Evolutionary conservation across 2,329 filamentous ascomycete species (phyloP).

Genomic region (Fusarium denticulatum): DNA sequence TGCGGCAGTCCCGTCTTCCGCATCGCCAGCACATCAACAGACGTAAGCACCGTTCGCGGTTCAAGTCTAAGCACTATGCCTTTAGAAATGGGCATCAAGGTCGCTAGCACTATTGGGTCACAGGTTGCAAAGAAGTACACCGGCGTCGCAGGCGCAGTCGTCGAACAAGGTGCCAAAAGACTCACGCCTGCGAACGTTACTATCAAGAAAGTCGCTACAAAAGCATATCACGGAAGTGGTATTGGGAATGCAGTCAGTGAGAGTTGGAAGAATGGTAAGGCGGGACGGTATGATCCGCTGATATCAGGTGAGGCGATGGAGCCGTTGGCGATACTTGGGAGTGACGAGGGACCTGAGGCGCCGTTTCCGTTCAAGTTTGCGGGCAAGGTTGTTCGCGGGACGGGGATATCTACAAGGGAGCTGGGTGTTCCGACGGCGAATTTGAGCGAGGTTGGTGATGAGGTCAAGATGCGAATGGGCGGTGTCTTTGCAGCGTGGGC

Average conservation of each 20-base stretch:
- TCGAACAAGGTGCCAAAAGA: slow-evolving; percentile 54
- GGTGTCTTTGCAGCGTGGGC: slow-evolving; percentile 76
- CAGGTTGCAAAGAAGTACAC: slow-evolving; percentile 57
- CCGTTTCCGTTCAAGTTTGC: slow-evolving; percentile 65
- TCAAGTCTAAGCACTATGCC: slow-evolving; percentile 73
- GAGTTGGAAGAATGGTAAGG: slow-evolving; percentile 52
- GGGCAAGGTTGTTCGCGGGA: slow-evolving; percentile 59
- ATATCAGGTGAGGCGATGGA: slow-evolving; percentile 46
- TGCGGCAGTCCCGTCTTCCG: slow-evolving; percentile 75
- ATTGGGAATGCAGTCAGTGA: slow-evolving; percentile 43
- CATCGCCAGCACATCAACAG: slow-evolving; percentile 72
- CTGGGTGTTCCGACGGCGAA: slow-evolving; percentile 65
- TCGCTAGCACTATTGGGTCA: slow-evolving; percentile 61
- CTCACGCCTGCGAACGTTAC: slow-evolving; percentile 44
- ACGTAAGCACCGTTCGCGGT: slow-evolving; percentile 69
- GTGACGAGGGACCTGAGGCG: slow-evolving; percentile 60
- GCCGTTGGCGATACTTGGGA: slow-evolving; percentile 54
- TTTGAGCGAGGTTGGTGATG: slow-evolving; percentile 61
- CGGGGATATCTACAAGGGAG: slow-evolving; percentile 51
- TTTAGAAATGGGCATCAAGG: slow-evolving; percentile 70
- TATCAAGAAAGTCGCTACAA: slow-evolving; percentile 53
- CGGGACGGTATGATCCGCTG: slow-evolving; percentile 50
- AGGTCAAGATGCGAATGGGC: slow-evolving; percentile 62
- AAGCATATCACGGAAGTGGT: slow-evolving; percentile 48
- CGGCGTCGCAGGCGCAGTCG: slow-evolving; percentile 50